phyloP scores from a whole-genome alignment of 2,329 filamentous ascomycete species.

The Penicillium fuscoglaucum region DNA sequence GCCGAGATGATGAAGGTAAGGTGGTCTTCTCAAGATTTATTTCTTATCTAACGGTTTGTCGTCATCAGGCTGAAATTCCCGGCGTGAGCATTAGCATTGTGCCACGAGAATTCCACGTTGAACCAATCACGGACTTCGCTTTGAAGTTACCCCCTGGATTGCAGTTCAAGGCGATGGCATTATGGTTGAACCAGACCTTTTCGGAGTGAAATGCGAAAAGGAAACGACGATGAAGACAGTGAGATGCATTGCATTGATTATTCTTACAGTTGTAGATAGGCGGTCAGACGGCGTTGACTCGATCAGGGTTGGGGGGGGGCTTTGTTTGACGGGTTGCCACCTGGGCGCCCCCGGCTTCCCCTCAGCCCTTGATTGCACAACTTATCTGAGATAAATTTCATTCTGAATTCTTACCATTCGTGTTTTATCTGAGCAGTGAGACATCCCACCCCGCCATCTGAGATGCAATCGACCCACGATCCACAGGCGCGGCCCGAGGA shows the following conservation, averaged over 20 bases:
- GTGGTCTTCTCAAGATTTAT: too few relatives aligned
- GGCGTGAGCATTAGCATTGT: background rate
- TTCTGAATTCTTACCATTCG: background rate
- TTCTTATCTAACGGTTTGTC: background rate
- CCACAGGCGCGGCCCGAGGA: constrained; percentile 1
- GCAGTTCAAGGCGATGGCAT: background rate
- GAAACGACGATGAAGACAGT: background rate
- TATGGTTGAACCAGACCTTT: background rate
- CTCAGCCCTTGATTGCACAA: background rate
- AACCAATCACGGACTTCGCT: background rate
- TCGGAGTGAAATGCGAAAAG: too few relatives aligned
- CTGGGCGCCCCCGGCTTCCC: background rate
- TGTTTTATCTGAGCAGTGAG: background rate
- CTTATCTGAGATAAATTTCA: background rate
- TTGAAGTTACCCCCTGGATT: background rate
- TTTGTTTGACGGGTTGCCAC: background rate
- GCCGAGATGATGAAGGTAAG: background rate
- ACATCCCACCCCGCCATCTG: background rate
- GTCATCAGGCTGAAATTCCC: background rate
- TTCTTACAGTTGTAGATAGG: background rate
- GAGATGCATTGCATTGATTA: background rate
- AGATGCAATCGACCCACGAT: background rate
- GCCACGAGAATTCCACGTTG: background rate
- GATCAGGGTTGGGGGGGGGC: background rate
- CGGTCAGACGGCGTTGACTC: background rate